Base-by-base conservation (phyloP, 805 yeast genomes). In the Kodamaea neixiangensis region DNA sequence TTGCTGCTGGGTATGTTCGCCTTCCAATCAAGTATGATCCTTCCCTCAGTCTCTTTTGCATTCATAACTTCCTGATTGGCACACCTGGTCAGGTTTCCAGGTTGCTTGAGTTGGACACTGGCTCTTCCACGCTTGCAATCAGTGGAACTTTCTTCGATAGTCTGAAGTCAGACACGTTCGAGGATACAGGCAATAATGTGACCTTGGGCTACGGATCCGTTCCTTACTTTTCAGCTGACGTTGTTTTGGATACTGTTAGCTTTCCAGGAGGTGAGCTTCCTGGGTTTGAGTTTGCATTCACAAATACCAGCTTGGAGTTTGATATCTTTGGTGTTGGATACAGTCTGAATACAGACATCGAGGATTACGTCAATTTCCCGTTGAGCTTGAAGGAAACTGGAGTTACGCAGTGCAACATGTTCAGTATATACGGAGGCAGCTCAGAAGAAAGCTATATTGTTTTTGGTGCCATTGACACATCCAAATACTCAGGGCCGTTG, bases 401-500 rank as follows among this genome's bases (percentile, higher is more conserved):
- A 9, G 20, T 52, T 3, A 55, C 50, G 3, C 22, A 45, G 4
- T 38, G 43, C 11, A 45, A 35, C 31, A 39, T 13, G 46, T 59
- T n/a, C 57, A 47, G 49, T 50, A 57, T 45, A 37, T 60, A 45
- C n/a, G 46, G 50, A 17, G 62, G 60, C 3, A 29, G 41, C 2
- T 20, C 19, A 1, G 41, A 19, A 4, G 21, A 46, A 7, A 50
- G 47, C 15, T 44, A 52, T 9, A 55, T 69, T 21, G 49, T 67
- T 19, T 69, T 69, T 56, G 74, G 74, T 6, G 74, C 68, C 20
- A 58, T 68, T 35, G 71, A 68, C 52, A 49, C 62, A 13, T 59
- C 59, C 31, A 66, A 66, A 49, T 68, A 60, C 51, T 14, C 39
- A 6, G 72, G 66, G 10, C 46, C 56, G 2, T 55, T 67, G 29